Evolutionary conservation across 2,329 filamentous ascomycete species (phyloP), one percentile per base, ranked within the genome.

Genomic region (Talaromyces verruculosus): DNA sequence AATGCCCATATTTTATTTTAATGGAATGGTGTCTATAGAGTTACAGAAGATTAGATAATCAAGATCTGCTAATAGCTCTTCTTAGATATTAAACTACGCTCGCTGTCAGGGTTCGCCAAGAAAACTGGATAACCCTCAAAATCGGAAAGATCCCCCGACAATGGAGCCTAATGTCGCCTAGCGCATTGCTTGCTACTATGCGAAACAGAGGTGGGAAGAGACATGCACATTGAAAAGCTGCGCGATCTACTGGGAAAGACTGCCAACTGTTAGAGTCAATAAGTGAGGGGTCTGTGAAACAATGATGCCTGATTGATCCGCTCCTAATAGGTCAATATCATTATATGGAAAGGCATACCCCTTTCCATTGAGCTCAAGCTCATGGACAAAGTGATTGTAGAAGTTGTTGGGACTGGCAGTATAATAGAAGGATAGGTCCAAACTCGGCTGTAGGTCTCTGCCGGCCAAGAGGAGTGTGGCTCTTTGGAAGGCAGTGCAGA

Each of bases 401-500:
- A 91, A 88, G 76, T 91, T 91, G 47, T 87, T 89, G 53, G 84
- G 75, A 3, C 69, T 65, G 11, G 83, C 75, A 47, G 73, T 69
- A 76, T 90, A 90, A 73, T 88, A 89, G 8, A 72, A 74, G 7
- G 72, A 73, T 1, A 83, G 77, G 73, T 85, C 84, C 62, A 81
- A 80, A 65, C 84, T 80, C 13, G 85, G 87, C 78, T 85, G 87
- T 68, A 72, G 70, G 71, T 84, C 83, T 15, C 81, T 83, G n/a
- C 75, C 61, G 71, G 84, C 67, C 22, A 77, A 72, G 58, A 91
- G 77, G 68, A 94, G 77, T 13, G 89, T 93, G 35, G 85, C 88
- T 19, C 91, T 84, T 77, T 93, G 92, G 72, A 94, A 86, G 0
- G 89, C 90, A 1, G 91, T 91, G 0, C 89, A 85, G 13, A 95